Evolutionary conservation across 2,329 filamentous ascomycete species (phyloP).

Genomic region (Apiospora hydei): DNA sequence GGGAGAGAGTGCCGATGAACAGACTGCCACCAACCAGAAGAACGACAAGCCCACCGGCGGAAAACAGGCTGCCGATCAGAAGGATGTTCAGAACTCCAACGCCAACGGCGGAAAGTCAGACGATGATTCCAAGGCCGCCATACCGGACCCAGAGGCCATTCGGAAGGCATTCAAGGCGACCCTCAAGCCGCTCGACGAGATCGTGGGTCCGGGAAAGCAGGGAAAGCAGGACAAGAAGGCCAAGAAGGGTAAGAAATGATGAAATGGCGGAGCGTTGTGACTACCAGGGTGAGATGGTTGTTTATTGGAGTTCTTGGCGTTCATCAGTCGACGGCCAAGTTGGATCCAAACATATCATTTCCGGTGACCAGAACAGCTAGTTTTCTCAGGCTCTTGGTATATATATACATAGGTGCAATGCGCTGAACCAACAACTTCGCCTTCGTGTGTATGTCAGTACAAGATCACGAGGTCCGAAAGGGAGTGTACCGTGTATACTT

Average conservation of each 20-base stretch:
- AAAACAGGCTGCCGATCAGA: neutral
- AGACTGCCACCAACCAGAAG: neutral
- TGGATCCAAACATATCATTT: neutral
- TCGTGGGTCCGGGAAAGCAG: conserved; percentile 2
- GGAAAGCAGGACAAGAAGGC: neutral
- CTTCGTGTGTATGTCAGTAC: neutral
- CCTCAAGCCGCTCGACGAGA: neutral
- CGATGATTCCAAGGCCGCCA: neutral
- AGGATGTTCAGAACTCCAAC: neutral
- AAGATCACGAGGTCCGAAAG: too few relatives aligned
- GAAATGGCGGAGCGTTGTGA: neutral
- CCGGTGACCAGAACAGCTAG: neutral
- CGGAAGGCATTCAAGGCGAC: neutral
- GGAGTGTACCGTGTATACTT: too few relatives aligned
- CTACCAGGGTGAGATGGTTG: too few relatives aligned
- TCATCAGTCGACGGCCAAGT: neutral
- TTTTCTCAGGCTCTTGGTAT: neutral
- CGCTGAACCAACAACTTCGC: neutral
- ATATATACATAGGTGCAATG: neutral
- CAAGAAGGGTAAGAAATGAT: neutral
- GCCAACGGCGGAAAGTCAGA: neutral
- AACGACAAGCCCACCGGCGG: neutral
- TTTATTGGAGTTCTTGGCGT: neutral
- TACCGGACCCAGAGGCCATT: neutral
- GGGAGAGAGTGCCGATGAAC: neutral